Evolutionary conservation across 371 early-diverging fungal species (phyloP).

Genomic region (Mortierella sp.): DNA sequence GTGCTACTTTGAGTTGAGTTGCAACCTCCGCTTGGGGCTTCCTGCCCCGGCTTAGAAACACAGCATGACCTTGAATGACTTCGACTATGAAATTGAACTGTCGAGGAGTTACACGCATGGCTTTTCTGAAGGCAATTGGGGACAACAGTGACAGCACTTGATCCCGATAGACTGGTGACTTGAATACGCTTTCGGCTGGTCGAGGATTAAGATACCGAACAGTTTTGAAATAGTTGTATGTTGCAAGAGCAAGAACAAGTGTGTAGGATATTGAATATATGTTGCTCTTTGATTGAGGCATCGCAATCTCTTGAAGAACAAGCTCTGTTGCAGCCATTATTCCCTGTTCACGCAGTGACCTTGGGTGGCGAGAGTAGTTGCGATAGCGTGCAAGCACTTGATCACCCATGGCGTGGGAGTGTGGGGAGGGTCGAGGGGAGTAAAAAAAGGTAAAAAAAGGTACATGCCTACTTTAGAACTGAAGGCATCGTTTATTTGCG

Average conservation of each 20-base stretch:
- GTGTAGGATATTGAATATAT: not conserved
- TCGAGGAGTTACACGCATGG: not conserved
- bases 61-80: not conserved
- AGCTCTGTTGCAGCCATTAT: not conserved
- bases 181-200: not conserved
- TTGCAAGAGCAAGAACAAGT: not conserved
- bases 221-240: not conserved
- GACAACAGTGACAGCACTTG: not conserved
- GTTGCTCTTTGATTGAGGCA: not conserved
- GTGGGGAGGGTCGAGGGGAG: too few relatives aligned
- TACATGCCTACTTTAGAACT: too few relatives aligned
- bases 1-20: conserved; percentile 3
- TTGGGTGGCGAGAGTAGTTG: conserved; percentile 4
- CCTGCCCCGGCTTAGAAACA: not conserved
- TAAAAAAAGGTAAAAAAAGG: too few relatives aligned
- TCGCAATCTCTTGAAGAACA: not conserved
- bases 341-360: not conserved
- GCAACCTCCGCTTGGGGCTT: not conserved
- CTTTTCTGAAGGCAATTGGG: not conserved
- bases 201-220: not conserved
- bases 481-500: too few relatives aligned
- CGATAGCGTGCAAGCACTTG: not conserved
- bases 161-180: not conserved
- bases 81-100: conserved; percentile 4
- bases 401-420: not conserved